Evolutionary conservation across 768 basidiomycete genomes (phyloP).

Genomic region (Tylopilus sp.): DNA sequence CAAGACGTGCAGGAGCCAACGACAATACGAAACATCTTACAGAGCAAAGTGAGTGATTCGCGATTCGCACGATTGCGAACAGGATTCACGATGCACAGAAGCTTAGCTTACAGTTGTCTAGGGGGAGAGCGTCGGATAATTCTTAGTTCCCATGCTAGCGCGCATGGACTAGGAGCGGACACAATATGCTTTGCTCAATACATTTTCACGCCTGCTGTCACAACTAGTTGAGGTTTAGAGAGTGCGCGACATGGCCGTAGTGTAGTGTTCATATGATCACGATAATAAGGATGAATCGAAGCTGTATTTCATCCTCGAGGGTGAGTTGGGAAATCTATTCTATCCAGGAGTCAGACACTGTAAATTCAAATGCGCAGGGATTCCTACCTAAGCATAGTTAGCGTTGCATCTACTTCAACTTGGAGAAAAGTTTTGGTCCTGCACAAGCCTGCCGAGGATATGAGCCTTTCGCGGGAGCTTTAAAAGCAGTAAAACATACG

Average conservation of each 20-base stretch:
- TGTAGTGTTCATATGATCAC: not conserved
- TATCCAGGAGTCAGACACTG: not conserved
- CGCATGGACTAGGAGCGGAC: too few relatives aligned
- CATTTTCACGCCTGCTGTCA: not conserved
- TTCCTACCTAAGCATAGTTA: conserved; percentile 17
- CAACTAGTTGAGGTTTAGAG: not conserved
- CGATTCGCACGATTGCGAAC: not conserved
- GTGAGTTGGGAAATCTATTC: conserved; percentile 13
- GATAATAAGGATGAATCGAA: not conserved
- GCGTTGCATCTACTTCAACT: conserved; percentile 42
- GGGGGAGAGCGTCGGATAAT: too few relatives aligned
- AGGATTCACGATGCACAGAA: not conserved
- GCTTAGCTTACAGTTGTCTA: too few relatives aligned
- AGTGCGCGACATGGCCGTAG: not conserved
- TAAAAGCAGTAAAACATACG: conserved; percentile 42
- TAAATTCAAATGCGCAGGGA: not conserved
- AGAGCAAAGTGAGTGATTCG: too few relatives aligned
- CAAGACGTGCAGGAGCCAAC: too few relatives aligned
- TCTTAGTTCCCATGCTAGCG: too few relatives aligned
- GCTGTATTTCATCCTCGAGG: conserved; percentile 12
- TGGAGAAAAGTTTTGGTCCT: conserved; percentile 80
- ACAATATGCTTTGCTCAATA: not conserved
- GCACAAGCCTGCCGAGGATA: conserved; percentile 40
- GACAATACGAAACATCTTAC: not conserved
- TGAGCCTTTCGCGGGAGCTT: not conserved